Conservation (phyloP, 179 eudicot genomes). For the Patellifolia procumbens region DNA sequence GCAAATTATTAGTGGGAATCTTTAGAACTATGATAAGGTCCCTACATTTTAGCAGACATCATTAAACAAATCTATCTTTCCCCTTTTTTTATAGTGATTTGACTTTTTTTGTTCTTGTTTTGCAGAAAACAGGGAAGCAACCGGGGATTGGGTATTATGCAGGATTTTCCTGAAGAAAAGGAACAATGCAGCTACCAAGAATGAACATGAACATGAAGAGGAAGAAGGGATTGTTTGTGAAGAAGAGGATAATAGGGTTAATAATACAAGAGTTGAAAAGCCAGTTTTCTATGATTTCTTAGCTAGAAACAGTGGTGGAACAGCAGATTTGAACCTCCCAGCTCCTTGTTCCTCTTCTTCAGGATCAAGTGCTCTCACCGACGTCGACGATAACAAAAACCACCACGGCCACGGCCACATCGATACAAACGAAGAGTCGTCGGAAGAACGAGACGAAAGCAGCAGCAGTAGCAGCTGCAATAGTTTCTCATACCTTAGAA, state of each 20-base stretch:
- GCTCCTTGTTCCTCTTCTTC: constrained; percentile 67
- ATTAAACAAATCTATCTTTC: constrained; percentile 21
- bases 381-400: background rate
- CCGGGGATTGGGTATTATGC: constrained; percentile 87
- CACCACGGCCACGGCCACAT: background rate
- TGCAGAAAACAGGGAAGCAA: constrained; percentile 36
- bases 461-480: constrained; percentile 57
- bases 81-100: constrained; percentile 4
- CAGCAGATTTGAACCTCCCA: constrained; percentile 54
- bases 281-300: constrained; percentile 80
- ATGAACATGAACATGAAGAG: constrained; percentile 30
- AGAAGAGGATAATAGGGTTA: constrained; percentile 17
- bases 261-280: background rate
- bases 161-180: constrained; percentile 84
- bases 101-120: constrained; percentile 4
- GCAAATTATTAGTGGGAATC: constrained; percentile 29
- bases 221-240: constrained; percentile 31
- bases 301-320: constrained; percentile 39
- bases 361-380: constrained; percentile 78
- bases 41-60: constrained; percentile 20
- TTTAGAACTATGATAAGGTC: constrained; percentile 32
- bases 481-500: constrained; percentile 46
- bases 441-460: constrained; percentile 68
- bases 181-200: constrained; percentile 35
- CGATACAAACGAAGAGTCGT: constrained; percentile 11